These are phyloP conservation scores for Aspergillus taichungensis DNA, from an alignment of 495 filamentous ascomycete species.

Conservation along the genomic window DNA sequence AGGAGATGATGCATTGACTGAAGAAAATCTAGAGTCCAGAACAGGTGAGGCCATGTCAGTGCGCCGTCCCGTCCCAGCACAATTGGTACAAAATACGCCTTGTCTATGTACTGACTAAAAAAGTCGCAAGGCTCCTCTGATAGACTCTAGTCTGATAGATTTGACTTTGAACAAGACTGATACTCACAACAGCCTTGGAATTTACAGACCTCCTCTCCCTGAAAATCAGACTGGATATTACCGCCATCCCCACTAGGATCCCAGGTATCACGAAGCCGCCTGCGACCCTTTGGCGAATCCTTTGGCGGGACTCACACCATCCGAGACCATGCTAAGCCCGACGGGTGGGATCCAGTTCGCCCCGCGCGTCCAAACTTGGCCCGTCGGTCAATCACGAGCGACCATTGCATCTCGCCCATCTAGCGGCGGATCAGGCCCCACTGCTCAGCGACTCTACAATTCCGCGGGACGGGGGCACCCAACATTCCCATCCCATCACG, in stretches of 20 bases:
- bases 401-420: constrained; percentile 3
- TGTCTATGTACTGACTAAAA: too few relatives aligned
- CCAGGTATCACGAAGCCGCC: constrained; percentile 5
- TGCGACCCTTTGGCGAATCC: constrained; percentile 9
- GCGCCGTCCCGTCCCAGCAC: too few relatives aligned
- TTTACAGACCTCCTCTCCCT: constrained; percentile 1
- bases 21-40: neutral
- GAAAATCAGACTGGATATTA: constrained; percentile 6
- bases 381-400: constrained; percentile 12
- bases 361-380: constrained; percentile 9
- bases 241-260: constrained; percentile 11
- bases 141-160: too few relatives aligned
- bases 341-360: constrained; percentile 6
- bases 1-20: neutral
- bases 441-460: constrained; percentile 14
- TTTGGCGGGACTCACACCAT: neutral
- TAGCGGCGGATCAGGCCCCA: constrained; percentile 22
- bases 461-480: neutral
- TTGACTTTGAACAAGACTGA: too few relatives aligned
- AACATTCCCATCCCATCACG: neutral
- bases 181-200: neutral
- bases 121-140: too few relatives aligned
- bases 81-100: too few relatives aligned
- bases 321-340: constrained; percentile 7
- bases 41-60: too few relatives aligned